Evolutionary conservation across 192 early-diverging fungal genomes (phyloP).

Genomic region (Gamsiella multidivaricata): DNA sequence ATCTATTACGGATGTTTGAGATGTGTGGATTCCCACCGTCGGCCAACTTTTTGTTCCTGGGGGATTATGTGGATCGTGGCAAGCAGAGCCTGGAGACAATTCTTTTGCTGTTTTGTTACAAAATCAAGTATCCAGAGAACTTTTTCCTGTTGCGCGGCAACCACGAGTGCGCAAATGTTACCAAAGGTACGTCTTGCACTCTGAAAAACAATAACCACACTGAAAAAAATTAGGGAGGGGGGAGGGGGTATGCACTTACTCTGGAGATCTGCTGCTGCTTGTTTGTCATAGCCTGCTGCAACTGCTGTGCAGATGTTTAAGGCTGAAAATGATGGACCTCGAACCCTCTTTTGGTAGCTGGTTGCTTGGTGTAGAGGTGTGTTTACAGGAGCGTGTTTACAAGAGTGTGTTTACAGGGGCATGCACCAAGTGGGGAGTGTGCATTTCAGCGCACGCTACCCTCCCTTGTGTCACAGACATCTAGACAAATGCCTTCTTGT

Average conservation of each 20-base stretch:
- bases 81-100: slow-evolving; percentile 96
- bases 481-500: too few species aligned
- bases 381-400: too few species aligned
- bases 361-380: too few species aligned
- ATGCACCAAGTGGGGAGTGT: too few species aligned
- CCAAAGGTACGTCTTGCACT: slow-evolving; percentile 67
- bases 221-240: slow-evolving; percentile 7
- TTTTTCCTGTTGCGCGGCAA: slow-evolving; percentile 98
- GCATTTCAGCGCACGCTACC: too few species aligned
- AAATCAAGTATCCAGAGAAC: slow-evolving; percentile 97
- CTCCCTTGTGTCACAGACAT: background rate
- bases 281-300: too few species aligned
- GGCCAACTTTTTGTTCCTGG: slow-evolving; percentile 93
- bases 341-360: too few species aligned
- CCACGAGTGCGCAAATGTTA: slow-evolving; percentile 95
- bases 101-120: slow-evolving; percentile 92
- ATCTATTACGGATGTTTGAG: slow-evolving; percentile 93
- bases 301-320: too few species aligned
- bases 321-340: too few species aligned
- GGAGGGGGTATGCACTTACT: background rate
- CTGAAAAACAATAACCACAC: background rate
- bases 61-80: slow-evolving; percentile 98
- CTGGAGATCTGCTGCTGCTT: too few species aligned
- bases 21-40: slow-evolving; percentile 92
- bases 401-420: too few species aligned